Percentiles rank a stretch among this genome's conserved stretches.
These are phyloP conservation scores for Carex myosuroides DNA, from an alignment of 176 grass and related monocot genomes.

Conservation along the genomic window DNA sequence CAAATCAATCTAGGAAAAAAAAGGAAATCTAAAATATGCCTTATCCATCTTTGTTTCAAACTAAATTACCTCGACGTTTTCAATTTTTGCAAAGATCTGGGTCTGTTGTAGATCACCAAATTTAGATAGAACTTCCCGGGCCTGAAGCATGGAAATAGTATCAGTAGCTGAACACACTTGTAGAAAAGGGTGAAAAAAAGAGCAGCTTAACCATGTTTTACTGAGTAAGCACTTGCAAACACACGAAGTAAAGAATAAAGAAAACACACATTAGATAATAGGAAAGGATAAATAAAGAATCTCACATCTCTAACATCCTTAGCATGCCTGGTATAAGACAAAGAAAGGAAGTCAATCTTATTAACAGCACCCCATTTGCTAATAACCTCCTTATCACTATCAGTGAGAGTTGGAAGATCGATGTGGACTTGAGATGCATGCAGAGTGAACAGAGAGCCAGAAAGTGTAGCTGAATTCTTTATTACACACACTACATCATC, in stretches of 20 bases:
- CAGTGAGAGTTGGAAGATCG: conserved; percentile 77
- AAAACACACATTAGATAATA: not conserved
- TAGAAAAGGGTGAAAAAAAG: not conserved
- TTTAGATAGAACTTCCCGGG: conserved; percentile 68
- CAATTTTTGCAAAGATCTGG: conserved; percentile 98
- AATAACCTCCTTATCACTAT: conserved; percentile 86
- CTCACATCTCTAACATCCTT: conserved; percentile 88
- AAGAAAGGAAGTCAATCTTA: conserved; percentile 96
- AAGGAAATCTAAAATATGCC: not conserved
- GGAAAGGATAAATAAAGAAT: conserved; percentile 1
- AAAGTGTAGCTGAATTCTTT: conserved; percentile 85
- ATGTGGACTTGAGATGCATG: conserved; percentile 93
- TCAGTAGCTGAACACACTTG: not conserved
- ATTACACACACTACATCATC: conserved; percentile 85
- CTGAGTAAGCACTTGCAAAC: conserved; percentile 2
- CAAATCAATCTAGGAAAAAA: not conserved
- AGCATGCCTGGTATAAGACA: conserved; percentile 93
- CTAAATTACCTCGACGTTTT: conserved; percentile 86
- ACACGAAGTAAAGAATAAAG: not conserved
- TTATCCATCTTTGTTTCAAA: conserved; percentile 14
- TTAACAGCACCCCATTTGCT: conserved; percentile 86
- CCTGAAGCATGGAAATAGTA: conserved; percentile 34
- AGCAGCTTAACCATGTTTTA: not conserved
- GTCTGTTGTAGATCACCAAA: conserved; percentile 91
- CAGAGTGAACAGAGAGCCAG: conserved; percentile 84